Conservation (phyloP, 1,284 basidiomycete species). For the Cutaneotrichosporon sp. region DNA sequence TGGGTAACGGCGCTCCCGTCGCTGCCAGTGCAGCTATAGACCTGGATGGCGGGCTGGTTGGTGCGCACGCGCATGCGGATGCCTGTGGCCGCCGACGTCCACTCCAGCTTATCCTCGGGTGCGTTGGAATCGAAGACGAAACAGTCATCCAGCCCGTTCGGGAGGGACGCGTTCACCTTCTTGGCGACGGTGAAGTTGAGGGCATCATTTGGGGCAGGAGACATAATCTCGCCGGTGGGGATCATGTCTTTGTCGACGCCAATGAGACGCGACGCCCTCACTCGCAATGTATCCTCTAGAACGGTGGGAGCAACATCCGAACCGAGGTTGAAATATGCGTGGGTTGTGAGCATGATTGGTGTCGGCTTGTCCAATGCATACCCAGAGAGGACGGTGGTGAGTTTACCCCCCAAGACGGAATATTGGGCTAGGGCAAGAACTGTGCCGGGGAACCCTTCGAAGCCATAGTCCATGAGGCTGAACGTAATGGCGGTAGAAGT, state of each 20-base stretch:
- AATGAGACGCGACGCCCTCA: constrained; percentile 33
- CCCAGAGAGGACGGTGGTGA: constrained; percentile 17
- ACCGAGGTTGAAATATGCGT: constrained; percentile 44
- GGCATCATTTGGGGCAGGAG: neutral
- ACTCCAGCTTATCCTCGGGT: constrained; percentile 21
- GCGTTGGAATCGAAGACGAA: constrained; percentile 34
- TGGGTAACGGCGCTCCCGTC: constrained; percentile 26
- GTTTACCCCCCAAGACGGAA: constrained; percentile 23
- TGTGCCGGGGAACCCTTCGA: constrained; percentile 39
- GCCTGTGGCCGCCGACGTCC: constrained; percentile 29
- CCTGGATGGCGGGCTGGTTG: constrained; percentile 37
- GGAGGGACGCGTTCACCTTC: constrained; percentile 26
- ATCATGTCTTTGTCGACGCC: constrained; percentile 31
- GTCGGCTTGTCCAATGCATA: constrained; percentile 30
- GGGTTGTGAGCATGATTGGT: constrained; percentile 41
- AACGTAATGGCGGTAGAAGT: constrained; percentile 22
- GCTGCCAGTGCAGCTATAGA: constrained; percentile 32
- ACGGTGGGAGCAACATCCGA: constrained; percentile 26
- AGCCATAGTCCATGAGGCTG: constrained; percentile 25
- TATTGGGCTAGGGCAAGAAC: constrained; percentile 37
- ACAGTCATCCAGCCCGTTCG: constrained; percentile 40
- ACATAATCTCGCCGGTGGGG: constrained; percentile 35
- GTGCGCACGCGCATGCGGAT: constrained; percentile 36
- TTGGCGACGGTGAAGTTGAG: constrained; percentile 36
- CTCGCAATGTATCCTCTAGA: constrained; percentile 34